These are phyloP conservation scores for Picea engelmannii DNA, from an alignment of 83 land plant genomes.

Conservation along the genomic window DNA sequence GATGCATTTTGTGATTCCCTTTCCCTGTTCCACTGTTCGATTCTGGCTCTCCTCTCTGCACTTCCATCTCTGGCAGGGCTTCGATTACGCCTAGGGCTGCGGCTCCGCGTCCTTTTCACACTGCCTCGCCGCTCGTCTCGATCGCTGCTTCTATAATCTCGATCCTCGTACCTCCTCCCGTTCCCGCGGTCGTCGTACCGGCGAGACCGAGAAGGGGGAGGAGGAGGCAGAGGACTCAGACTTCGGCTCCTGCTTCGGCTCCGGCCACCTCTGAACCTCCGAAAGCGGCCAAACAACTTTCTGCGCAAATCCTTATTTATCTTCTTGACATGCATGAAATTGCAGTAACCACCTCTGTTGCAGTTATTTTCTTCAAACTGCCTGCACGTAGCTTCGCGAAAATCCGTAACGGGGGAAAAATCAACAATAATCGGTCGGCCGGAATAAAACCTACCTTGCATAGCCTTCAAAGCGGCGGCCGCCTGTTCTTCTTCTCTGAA, in stretches of 20 bases:
- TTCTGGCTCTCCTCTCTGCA: conserved; percentile 68
- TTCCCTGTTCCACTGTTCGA: conserved; percentile 72
- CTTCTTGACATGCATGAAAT: conserved; percentile 70
- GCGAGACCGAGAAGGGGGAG: conserved; percentile 44
- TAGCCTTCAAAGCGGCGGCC: conserved; percentile 65
- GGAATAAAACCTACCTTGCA: conserved; percentile 75
- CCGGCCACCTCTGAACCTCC: conserved; percentile 72
- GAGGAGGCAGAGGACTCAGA: conserved; percentile 38
- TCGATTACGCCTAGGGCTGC: conserved; percentile 28
- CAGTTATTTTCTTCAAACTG: conserved; percentile 77
- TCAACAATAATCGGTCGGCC: conserved; percentile 81
- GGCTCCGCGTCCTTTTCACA: conserved; percentile 52
- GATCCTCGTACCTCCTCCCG: conserved; percentile 26
- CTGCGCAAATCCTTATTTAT: conserved; percentile 70
- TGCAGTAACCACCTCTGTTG: conserved; percentile 73
- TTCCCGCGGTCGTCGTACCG: conserved; percentile 35
- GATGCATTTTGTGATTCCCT: conserved; percentile 32
- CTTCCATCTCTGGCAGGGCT: conserved; percentile 61
- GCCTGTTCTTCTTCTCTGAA: conserved; percentile 90
- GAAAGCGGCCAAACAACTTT: conserved; percentile 56
- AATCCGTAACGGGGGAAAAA: conserved; percentile 75
- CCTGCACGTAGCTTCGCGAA: conserved; percentile 74
- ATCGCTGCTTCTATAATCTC: conserved; percentile 31
- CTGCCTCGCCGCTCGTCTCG: conserved; percentile 32
- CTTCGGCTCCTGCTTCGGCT: conserved; percentile 42